A percentile compares a stretch with the other conserved stretches of the same genome.
phyloP scores from a whole-genome alignment of 1,284 basidiomycete genomes.

The Boletus mariae region DNA sequence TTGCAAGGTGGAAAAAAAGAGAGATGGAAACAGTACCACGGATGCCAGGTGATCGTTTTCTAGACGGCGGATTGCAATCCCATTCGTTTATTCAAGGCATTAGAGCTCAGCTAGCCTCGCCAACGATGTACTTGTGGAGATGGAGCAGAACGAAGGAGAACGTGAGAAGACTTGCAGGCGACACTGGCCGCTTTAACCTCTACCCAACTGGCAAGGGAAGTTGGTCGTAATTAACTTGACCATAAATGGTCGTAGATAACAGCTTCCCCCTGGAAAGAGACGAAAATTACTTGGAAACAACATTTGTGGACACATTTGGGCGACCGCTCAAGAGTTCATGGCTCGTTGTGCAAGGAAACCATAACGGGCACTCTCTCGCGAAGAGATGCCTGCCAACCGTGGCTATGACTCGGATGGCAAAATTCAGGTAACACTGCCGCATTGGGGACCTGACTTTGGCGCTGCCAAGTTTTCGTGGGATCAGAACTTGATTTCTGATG shows the following conservation, averaged over 20 bases:
- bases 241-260: constrained; percentile 2
- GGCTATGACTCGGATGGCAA: not conserved
- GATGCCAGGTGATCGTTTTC: constrained; percentile 2
- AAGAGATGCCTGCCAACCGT: constrained; percentile 1
- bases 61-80: constrained; percentile 2
- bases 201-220: not conserved
- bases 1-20: constrained; percentile 1
- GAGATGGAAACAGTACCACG: constrained; percentile 15
- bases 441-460: not conserved
- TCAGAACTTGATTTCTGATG: not conserved
- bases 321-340: not conserved
- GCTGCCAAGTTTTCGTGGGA: not conserved
- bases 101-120: constrained; percentile 4
- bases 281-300: not conserved
- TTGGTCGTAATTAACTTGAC: constrained; percentile 7
- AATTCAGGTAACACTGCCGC: not conserved
- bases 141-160: constrained; percentile 11
- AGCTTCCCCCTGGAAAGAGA: not conserved
- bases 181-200: not conserved
- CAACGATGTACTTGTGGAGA: constrained; percentile 7
- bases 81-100: constrained; percentile 11
- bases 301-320: not conserved
- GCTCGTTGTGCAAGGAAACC: not conserved
- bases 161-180: constrained; percentile 17
- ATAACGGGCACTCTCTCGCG: constrained; percentile 5